Base-by-base conservation (phyloP, 1,284 basidiomycete species). In the Malassezia pachydermatis region DNA sequence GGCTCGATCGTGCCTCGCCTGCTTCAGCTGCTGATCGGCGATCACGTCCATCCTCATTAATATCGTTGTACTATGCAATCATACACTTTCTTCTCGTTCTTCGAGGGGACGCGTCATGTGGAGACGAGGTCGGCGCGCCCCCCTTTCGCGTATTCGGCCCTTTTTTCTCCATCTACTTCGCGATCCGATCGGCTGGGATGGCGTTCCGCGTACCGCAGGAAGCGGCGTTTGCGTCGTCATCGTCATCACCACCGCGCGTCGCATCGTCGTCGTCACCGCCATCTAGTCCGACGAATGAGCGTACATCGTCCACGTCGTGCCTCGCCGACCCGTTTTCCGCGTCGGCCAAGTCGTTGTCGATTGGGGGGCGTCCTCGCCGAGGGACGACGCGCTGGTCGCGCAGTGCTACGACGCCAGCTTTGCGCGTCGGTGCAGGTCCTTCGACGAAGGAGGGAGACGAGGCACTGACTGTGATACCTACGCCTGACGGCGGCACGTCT, bases 1-100 rank as follows among this genome's bases (percentile, higher is more conserved):
- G 50, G 50, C 19, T 42, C 50, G 14, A 20, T 52, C 17, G 46
- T 41, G 29, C 50, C 50, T 14, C 42, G 41, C 5, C 22, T 47
- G 11, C 17, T 52, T 28, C 50, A 52, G 41, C 30, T 45, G 30
- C 9, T 46, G n/a, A 17, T 51, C 14, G 49, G 49, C 19, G 41
- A 46, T 25, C 10, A 39, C 20, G 38, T 40, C 2, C 38, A 40
- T 29, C n/a, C 36, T 2, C 24, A 40, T 11, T n/a, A 14, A 7
- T 14, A 17, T 40, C 24, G 38, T 19, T 16, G 38, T 19, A 10
- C 24, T n/a, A 10, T 17, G 33, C 28, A 6, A 7, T 24, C 16
- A 35, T 36, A 14, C 24, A 17, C 14, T 17, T 4, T 40, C 29
- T 40, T 13, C 36, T 8, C 37, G 23, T 24, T 24, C 38, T 17